These are phyloP conservation scores for Pluteus cervinus DNA, from an alignment of 768 basidiomycete genomes.

Conservation along the genomic window DNA sequence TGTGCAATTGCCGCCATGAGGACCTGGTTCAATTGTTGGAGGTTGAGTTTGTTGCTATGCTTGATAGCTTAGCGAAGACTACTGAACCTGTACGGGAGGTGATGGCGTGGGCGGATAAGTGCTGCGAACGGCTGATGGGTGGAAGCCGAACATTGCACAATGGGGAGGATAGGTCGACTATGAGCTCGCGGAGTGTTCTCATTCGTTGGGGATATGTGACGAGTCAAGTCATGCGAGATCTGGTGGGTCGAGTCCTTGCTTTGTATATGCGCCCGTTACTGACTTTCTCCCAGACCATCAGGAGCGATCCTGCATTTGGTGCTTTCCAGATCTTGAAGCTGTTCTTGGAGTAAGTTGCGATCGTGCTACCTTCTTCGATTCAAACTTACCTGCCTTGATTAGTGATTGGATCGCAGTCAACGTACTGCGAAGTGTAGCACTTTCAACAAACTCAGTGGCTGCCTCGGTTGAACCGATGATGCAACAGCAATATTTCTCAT, in stretches of 20 bases:
- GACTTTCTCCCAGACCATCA: slow-evolving; percentile 60
- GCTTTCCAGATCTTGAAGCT: slow-evolving; percentile 90
- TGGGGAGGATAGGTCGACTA: slow-evolving; percentile 66
- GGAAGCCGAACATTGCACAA: slow-evolving; percentile 47
- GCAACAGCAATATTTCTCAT: slow-evolving; percentile 82
- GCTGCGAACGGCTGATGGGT: slow-evolving; percentile 80
- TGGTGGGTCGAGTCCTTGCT: slow-evolving; percentile 43
- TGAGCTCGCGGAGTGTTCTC: slow-evolving; percentile 83
- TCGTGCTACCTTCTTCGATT: slow-evolving; percentile 5
- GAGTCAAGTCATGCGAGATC: slow-evolving; percentile 87
- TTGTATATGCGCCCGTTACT: slow-evolving; percentile 3
- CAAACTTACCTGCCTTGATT: slow-evolving; percentile 12
- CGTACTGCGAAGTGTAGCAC: slow-evolving; percentile 77
- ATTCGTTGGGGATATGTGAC: slow-evolving; percentile 93
- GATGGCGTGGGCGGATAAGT: slow-evolving; percentile 90
- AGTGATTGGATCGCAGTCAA: slow-evolving; percentile 93
- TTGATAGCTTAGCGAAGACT: slow-evolving; percentile 68
- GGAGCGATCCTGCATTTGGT: slow-evolving; percentile 88
- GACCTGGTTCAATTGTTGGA: slow-evolving; percentile 81
- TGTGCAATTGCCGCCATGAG: slow-evolving; percentile 90
- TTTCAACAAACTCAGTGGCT: slow-evolving; percentile 88
- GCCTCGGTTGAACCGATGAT: slow-evolving; percentile 89
- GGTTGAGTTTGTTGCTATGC: slow-evolving; percentile 73
- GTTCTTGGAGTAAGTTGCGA: slow-evolving; percentile 72
- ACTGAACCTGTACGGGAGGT: slow-evolving; percentile 79